Evolutionary conservation across 2,329 filamentous ascomycete genomes (phyloP), one percentile per base, ranked within the genome.

Genomic region (Cytospora paraplurivora): DNA sequence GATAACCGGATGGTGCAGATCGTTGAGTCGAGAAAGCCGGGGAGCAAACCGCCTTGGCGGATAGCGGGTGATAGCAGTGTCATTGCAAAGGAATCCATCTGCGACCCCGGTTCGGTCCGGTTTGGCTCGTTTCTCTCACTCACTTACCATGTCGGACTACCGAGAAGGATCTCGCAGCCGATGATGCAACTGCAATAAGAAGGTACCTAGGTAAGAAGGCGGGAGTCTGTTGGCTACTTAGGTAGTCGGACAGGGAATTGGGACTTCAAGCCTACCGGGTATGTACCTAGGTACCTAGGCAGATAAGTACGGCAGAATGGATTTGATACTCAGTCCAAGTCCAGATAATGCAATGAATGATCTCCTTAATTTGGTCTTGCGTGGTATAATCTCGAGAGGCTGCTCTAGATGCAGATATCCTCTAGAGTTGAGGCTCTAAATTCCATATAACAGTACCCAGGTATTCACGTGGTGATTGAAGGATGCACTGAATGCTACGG

Each of bases 31-130:
- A 47, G 7, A 10, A 21, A 21, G 10, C 17, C n/a, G 6, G 19
- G 35, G 47, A 53, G 21, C 38, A 44, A 32, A 44, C 41, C 38
- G 41, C 51, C 19, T 33, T 37, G 58, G 51, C 58, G 58, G 4
- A 27, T 27, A 27, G 27, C 27, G 27, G 27, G 4, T 27, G 58
- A 50, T 60, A 54, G 50, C 58, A 38, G 37, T 50, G 13, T 54
- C 17, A 19, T 44, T n/a, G 11, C 10, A n/a, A 17, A 8, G 7
- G 41, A 12, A 44, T 7, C 17, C 41, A 44, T 19, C 41, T 44
- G 41, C n/a, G 44, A 4, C 21, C 44, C n/a, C n/a, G 21, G 21
- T 21, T 11, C n/a, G 44, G 3, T 47, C 44, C n/a, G 44, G 21
- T 19, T 21, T 11, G n/a, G 10, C 17, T 47, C 44, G 13, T 47